Percentiles rank a stretch among this genome's conserved stretches.
phyloP scores from a whole-genome alignment of 176 grass and related monocot species.

The Musa itinerans region DNA sequence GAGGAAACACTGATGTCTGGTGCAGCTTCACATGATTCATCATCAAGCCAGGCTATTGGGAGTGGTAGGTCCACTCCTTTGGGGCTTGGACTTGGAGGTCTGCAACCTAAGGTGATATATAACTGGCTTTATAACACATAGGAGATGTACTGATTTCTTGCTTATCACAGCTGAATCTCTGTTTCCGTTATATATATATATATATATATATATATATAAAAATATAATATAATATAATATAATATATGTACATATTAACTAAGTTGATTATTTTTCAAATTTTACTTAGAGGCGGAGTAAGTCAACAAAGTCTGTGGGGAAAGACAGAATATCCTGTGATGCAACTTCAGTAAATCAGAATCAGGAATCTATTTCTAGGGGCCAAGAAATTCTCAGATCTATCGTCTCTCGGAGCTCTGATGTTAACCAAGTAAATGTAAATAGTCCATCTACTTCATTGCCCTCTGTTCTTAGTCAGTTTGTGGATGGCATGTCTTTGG shows the following conservation, averaged over 20 bases:
- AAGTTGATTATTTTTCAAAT: constrained; percentile 3
- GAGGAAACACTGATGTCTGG: constrained; percentile 9
- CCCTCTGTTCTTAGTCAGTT: constrained; percentile 19
- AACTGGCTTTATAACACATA: too few relatives aligned
- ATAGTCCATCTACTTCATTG: constrained; percentile 11
- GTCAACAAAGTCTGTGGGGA: constrained; percentile 23
- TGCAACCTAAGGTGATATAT: constrained; percentile 62
- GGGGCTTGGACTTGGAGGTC: constrained; percentile 70
- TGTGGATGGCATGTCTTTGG: constrained; percentile 16
- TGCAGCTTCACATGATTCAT: constrained; percentile 23
- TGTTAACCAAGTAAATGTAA: constrained; percentile 11
- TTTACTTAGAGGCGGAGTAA: constrained; percentile 40
- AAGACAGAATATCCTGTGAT: constrained; percentile 23
- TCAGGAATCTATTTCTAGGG: constrained; percentile 39
- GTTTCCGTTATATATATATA: too few relatives aligned
- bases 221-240: background rate
- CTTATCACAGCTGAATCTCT: too few relatives aligned
- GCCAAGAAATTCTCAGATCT: constrained; percentile 46
- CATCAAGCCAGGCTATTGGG: constrained; percentile 27
- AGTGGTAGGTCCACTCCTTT: constrained; percentile 40
- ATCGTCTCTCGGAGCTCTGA: constrained; percentile 37
- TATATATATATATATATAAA: too few relatives aligned
- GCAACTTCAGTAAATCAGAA: constrained; percentile 26
- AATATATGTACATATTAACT: too few relatives aligned
- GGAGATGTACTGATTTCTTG: too few relatives aligned